These are phyloP conservation scores for Fusarium verrucosum DNA, from an alignment of 2,329 filamentous ascomycete species.

Conservation along the genomic window DNA sequence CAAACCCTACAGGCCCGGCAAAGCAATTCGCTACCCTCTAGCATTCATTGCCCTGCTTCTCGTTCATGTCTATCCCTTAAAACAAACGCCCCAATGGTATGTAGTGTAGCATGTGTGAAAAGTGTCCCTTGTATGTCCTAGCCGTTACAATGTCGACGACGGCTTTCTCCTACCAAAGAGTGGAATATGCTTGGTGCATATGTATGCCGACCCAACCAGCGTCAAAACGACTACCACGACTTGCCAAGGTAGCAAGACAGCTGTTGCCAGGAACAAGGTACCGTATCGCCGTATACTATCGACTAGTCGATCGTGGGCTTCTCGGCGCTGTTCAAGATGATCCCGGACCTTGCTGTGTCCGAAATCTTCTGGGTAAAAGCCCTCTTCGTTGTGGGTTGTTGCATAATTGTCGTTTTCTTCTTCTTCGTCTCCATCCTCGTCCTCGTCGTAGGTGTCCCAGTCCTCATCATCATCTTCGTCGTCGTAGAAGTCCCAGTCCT, in stretches of 20 bases:
- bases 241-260: constrained; percentile 58
- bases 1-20: too few relatives aligned
- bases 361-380: constrained; percentile 16
- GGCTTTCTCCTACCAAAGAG: constrained; percentile 34
- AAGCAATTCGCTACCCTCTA: constrained; percentile 15
- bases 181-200: constrained; percentile 49
- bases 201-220: constrained; percentile 52
- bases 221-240: constrained; percentile 52
- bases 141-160: constrained; percentile 40
- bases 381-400: constrained; percentile 36
- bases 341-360: constrained; percentile 43
- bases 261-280: constrained; percentile 53
- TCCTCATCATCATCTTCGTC: constrained; percentile 45
- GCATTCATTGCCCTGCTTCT: constrained; percentile 10
- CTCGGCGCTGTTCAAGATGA: constrained; percentile 46
- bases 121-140: constrained; percentile 13
- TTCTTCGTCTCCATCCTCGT: constrained; percentile 39
- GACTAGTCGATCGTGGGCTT: constrained; percentile 52
- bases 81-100: constrained; percentile 47
- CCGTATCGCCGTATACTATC: constrained; percentile 55
- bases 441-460: constrained; percentile 38
- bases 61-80: constrained; percentile 31
- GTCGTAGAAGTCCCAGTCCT: constrained; percentile 40
- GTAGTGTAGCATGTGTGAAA: constrained; percentile 36
- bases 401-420: constrained; percentile 41